Evolutionary conservation across 2,329 filamentous ascomycete species (phyloP).

Genomic region (Tolypocladium nubicola): DNA sequence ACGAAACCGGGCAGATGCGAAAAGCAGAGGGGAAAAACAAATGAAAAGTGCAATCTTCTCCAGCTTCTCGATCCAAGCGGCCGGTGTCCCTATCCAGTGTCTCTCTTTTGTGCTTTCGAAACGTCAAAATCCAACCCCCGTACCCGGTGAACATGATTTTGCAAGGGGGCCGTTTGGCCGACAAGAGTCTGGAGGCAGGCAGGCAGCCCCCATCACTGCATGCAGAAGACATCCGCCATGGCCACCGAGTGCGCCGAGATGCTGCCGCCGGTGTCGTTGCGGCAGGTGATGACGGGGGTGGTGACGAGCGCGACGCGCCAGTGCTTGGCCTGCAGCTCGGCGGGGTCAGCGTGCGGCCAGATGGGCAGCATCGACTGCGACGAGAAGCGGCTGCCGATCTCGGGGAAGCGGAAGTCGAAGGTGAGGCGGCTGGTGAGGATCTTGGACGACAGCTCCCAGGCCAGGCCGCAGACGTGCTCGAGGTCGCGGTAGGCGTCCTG

Average conservation of each 20-base stretch:
- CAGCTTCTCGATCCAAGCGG: background rate
- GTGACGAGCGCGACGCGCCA: constrained; percentile 42
- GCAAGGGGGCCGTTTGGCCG: background rate
- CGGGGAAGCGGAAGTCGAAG: constrained; percentile 39
- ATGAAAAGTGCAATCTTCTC: background rate
- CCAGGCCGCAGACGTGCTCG: constrained; percentile 25
- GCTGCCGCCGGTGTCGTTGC: constrained; percentile 36
- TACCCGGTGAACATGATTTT: background rate
- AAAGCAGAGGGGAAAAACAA: too few relatives aligned
- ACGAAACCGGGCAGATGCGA: too few relatives aligned
- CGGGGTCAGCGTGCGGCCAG: constrained; percentile 28
- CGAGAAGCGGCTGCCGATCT: constrained; percentile 37
- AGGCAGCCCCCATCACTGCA: constrained; percentile 22
- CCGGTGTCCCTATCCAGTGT: background rate
- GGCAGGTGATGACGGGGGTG: constrained; percentile 42
- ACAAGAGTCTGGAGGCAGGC: background rate
- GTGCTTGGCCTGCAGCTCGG: constrained; percentile 37
- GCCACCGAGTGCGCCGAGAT: constrained; percentile 33
- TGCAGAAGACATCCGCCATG: constrained; percentile 37
- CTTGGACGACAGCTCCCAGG: constrained; percentile 34
- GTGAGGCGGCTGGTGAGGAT: constrained; percentile 34
- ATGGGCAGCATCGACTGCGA: constrained; percentile 36
- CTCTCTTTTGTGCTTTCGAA: background rate
- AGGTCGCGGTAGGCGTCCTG: constrained; percentile 31
- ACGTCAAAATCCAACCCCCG: background rate